Conservation (phyloP, 2,329 filamentous ascomycete species). For the Torrubiellomyces zombiae region DNA sequence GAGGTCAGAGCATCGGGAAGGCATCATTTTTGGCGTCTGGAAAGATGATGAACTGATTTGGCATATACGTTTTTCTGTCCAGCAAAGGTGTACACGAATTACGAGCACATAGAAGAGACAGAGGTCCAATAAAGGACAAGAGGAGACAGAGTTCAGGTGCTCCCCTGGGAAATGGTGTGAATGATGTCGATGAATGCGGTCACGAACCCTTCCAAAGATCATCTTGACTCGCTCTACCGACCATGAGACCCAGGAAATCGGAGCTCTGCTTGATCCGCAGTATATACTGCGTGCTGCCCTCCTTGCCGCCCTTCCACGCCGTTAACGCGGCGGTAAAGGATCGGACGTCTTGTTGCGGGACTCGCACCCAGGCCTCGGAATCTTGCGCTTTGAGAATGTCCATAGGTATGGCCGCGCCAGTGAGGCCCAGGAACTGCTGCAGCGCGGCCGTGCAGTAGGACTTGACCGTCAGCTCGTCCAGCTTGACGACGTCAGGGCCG, state of each 20-base stretch:
- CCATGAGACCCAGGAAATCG: conserved; percentile 45
- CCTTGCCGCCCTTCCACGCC: conserved; percentile 39
- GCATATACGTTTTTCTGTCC: too few species aligned
- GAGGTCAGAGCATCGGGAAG: conserved; percentile 5
- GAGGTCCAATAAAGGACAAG: too few species aligned
- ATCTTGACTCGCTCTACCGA: conserved; percentile 22
- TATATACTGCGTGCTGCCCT: conserved; percentile 26
- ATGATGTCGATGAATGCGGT: too few species aligned
- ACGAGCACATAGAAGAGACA: too few species aligned
- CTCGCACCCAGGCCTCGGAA: conserved; percentile 43
- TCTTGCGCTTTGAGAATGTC: conserved; percentile 51
- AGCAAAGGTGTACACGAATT: too few species aligned
- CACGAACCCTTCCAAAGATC: too few species aligned
- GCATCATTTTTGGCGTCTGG: conserved; percentile 6
- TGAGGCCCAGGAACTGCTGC: conserved; percentile 51
- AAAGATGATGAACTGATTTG: too few species aligned
- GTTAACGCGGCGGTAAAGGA: conserved; percentile 48
- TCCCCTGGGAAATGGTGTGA: too few species aligned
- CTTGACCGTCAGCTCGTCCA: conserved; percentile 47
- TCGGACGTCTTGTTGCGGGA: conserved; percentile 43
- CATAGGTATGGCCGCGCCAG: conserved; percentile 48
- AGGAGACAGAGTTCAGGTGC: too few species aligned
- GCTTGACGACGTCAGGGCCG: conserved; percentile 8
- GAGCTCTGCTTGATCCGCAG: conserved; percentile 41
- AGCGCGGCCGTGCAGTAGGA: conserved; percentile 48